Base-by-base conservation (phyloP, 805 yeast genomes). In the Cephaloascus albidus region DNA sequence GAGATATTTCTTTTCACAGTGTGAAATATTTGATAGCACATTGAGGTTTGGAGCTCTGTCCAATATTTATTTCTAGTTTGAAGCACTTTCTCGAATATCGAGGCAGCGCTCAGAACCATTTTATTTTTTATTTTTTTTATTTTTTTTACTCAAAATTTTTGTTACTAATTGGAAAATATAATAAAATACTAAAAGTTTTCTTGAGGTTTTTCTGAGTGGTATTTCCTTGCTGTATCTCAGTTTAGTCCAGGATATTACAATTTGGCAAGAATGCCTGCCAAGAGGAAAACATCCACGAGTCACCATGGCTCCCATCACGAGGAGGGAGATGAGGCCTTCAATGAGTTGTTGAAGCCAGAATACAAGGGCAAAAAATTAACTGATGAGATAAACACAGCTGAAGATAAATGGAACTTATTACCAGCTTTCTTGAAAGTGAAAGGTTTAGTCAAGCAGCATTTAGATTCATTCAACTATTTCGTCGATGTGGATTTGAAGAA, bases 391-490 rank as follows among this genome's bases (percentile, higher is more conserved):
- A 78, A 78, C 49, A 87, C 96, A 0, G 93, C 95, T 10, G 86
- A 86, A 50, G 99, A 93, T 61, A 93, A 93, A 58, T 93, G 99
- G 99, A 85, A 93, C 50, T 69, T 93, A 36, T 65, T 93, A 33
- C 99, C 99, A 0, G 98, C 98, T 1, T 93, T 93, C 55, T 66
- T 93, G 45, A 87, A 88, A 54, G 96, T 93, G 35, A 93, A 93
- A 58, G 98, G 98, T 40, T 66, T 93, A 38, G 97, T 93, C 36
- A 93, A 93, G 54, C 98, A 93, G 66, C 98, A 93, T 67, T 69
- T 93, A 54, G 98, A 93, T 56, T 93, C 98, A n/a, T 93, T 87
- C 71, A 90, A 93, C 56, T 93, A 86, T 63, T 93, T 93, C 58
- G 95, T 93, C 16, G 97, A 93, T 52, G 80, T 77, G 4, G 99